These are phyloP conservation scores for Citropsis articulata DNA, from an alignment of 345 rosid species.

Conservation along the genomic window DNA sequence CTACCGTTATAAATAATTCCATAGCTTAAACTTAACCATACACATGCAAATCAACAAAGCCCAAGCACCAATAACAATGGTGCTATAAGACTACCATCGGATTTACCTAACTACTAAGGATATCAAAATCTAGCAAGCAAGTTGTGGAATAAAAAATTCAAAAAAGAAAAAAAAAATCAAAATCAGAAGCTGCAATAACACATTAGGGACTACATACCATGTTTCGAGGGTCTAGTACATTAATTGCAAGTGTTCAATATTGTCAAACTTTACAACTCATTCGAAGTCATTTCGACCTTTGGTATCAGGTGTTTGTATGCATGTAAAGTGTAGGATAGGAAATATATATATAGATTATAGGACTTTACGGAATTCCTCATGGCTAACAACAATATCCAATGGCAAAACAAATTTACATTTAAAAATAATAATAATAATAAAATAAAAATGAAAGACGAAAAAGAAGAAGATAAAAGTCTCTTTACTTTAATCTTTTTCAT, in stretches of 20 bases:
- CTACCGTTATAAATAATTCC: background rate
- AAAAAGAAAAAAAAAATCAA: background rate
- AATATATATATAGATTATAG: background rate
- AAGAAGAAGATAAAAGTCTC: too few species aligned
- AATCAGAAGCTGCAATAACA: background rate
- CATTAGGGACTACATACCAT: background rate
- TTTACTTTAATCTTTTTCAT: background rate
- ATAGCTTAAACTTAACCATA: background rate
- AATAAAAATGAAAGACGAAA: too few species aligned
- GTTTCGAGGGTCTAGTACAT: background rate
- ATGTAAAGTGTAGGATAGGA: background rate
- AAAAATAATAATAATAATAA: too few species aligned
- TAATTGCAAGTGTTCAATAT: background rate
- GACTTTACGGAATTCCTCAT: background rate
- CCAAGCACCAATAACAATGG: too few species aligned
- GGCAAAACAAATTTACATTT: background rate
- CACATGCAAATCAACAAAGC: background rate
- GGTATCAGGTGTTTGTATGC: background rate
- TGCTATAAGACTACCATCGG: too few species aligned
- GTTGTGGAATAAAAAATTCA: background rate
- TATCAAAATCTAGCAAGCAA: background rate
- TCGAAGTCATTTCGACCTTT: background rate
- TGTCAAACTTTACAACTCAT: background rate
- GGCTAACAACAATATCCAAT: background rate
- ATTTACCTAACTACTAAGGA: background rate